Evolutionary conservation across 306 rosid species (phyloP).

Genomic region (Prinsepia uniflora): DNA sequence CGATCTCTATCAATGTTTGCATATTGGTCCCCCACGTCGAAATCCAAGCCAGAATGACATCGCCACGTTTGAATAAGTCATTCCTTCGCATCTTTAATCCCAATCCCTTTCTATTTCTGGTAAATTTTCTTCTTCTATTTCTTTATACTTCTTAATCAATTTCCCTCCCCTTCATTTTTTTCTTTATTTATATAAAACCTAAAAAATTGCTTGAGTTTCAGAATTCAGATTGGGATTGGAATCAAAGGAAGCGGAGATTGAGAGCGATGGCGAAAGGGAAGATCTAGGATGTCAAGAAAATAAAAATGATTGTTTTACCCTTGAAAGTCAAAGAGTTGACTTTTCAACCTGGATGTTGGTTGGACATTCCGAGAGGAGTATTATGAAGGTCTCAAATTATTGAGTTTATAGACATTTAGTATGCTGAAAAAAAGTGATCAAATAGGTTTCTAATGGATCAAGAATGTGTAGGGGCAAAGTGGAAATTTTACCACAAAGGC

Average conservation of each 20-base stretch:
- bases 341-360: too few species aligned
- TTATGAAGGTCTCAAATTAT: too few species aligned
- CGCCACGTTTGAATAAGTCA: not conserved
- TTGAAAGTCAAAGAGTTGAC: too few species aligned
- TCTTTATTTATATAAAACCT: not conserved
- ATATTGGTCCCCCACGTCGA: slow-evolving; percentile 10
- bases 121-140: slow-evolving; percentile 20
- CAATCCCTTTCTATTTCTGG: slow-evolving; percentile 42
- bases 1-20: slow-evolving; percentile 1
- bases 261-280: slow-evolving; percentile 75
- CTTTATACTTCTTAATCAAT: not conserved
- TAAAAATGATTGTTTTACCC: too few species aligned
- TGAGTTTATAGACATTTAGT: too few species aligned
- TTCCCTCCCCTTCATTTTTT: not conserved
- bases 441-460: too few species aligned
- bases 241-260: slow-evolving; percentile 5
- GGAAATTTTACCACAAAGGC: too few species aligned
- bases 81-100: not conserved
- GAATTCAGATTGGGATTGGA: not conserved
- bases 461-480: too few species aligned
- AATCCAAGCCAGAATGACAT: not conserved
- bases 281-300: too few species aligned
- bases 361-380: too few species aligned
- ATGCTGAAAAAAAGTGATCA: too few species aligned
- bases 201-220: not conserved